Evolutionary conservation across 345 rosid species (phyloP).

Genomic region (Linum usitatissimum): DNA sequence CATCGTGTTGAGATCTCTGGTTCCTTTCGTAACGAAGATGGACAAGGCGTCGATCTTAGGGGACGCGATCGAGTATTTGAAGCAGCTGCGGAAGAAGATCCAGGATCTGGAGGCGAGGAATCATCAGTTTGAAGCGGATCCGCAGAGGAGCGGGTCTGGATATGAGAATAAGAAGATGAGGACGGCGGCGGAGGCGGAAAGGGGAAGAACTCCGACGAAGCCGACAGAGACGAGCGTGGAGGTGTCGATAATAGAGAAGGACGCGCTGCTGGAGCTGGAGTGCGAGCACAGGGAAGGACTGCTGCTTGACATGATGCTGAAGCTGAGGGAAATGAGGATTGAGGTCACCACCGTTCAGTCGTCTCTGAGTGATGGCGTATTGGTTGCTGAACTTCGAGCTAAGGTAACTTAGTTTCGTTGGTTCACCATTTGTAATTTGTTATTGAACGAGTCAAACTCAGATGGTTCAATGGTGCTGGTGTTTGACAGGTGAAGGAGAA

Average conservation of each 20-base stretch:
- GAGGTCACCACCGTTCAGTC: slow-evolving; percentile 73
- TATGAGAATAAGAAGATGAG: slow-evolving; percentile 47
- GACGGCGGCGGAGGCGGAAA: slow-evolving; percentile 16
- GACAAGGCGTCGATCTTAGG: slow-evolving; percentile 96
- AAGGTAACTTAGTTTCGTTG: slow-evolving; percentile 34
- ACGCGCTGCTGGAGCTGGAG: slow-evolving; percentile 70
- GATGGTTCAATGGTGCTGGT: background rate
- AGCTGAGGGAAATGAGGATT: slow-evolving; percentile 54
- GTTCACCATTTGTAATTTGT: background rate
- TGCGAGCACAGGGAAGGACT: slow-evolving; percentile 67
- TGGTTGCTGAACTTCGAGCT: slow-evolving; percentile 76
- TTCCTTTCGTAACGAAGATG: slow-evolving; percentile 95
- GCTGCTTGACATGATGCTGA: slow-evolving; percentile 69
- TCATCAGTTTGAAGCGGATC: slow-evolving; percentile 40
- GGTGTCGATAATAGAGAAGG: slow-evolving; percentile 89
- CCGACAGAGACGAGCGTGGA: slow-evolving; percentile 35
- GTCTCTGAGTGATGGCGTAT: slow-evolving; percentile 32
- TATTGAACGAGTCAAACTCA: background rate
- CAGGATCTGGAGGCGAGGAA: slow-evolving; percentile 62
- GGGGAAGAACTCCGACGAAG: background rate
- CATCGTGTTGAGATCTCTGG: slow-evolving; percentile 61
- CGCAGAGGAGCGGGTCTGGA: slow-evolving; percentile 18
- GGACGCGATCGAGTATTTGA: slow-evolving; percentile 88
- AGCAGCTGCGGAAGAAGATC: slow-evolving; percentile 67
- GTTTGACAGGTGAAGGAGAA: slow-evolving; percentile 54